phyloP scores from a whole-genome alignment of 345 rosid species.

The Garcia nutans region DNA sequence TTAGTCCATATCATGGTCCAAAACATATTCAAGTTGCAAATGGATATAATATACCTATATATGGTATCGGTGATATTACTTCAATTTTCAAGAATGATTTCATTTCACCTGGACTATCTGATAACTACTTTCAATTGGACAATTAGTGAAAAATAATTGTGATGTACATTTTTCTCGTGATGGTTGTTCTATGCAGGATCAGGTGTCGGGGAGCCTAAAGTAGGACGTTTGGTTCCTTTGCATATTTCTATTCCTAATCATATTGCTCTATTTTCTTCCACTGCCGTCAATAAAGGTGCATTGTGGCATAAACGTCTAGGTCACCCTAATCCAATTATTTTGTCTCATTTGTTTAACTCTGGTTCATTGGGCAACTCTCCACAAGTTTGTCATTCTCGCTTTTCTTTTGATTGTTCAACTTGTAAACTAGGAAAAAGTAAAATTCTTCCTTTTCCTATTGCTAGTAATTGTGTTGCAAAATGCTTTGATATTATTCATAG shows the following conservation, averaged over 20 bases:
- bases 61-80: not conserved
- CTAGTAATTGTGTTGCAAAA: too few relatives aligned
- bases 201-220: not conserved
- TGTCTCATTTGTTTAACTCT: constrained; percentile 1
- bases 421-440: too few relatives aligned
- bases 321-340: not conserved
- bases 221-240: not conserved
- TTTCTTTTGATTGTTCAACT: too few relatives aligned
- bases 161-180: not conserved
- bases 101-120: not conserved
- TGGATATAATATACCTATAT: not conserved
- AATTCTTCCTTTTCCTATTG: too few relatives aligned
- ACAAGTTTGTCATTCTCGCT: too few relatives aligned
- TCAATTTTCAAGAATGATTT: not conserved
- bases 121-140: not conserved
- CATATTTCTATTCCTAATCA: not conserved
- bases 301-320: constrained; percentile 2
- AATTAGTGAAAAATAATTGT: constrained; percentile 6
- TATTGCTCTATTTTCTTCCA: not conserved
- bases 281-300: not conserved
- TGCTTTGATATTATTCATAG: too few relatives aligned
- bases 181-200: constrained; percentile 3
- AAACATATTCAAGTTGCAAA: not conserved
- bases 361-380: too few relatives aligned
- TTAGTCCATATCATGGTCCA: not conserved